These are phyloP conservation scores for Leccinellum luteum DNA, from an alignment of 768 basidiomycete genomes.

Conservation along the genomic window DNA sequence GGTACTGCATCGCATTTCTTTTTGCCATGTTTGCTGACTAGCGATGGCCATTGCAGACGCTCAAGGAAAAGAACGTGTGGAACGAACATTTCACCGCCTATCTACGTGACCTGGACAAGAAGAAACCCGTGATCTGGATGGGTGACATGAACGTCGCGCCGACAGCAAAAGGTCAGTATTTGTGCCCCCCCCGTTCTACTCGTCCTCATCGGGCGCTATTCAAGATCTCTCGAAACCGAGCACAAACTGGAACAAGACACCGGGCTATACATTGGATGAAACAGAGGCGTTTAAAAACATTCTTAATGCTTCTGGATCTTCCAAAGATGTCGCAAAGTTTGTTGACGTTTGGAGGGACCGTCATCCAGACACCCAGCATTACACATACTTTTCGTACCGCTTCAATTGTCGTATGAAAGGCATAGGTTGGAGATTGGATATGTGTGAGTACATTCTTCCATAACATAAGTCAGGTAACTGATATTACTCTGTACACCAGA, in stretches of 20 bases:
- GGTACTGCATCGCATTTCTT: constrained; percentile 36
- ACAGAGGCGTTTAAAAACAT: constrained; percentile 72
- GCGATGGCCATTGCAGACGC: constrained; percentile 45
- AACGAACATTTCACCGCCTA: constrained; percentile 73
- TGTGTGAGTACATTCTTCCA: constrained; percentile 51
- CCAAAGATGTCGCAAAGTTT: constrained; percentile 45
- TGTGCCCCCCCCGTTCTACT: not conserved
- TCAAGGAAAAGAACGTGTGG: constrained; percentile 78
- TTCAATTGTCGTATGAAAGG: constrained; percentile 80
- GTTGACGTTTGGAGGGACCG: constrained; percentile 78
- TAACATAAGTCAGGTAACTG: not conserved
- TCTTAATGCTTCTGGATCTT: constrained; percentile 47
- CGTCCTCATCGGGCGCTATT: not conserved
- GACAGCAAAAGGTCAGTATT: constrained; percentile 55
- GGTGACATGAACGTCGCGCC: constrained; percentile 89
- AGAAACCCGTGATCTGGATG: constrained; percentile 85
- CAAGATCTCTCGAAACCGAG: constrained; percentile 69
- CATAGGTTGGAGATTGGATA: constrained; percentile 85
- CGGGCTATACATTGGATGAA: constrained; percentile 83
- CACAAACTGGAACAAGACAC: constrained; percentile 82
- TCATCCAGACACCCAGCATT: constrained; percentile 69
- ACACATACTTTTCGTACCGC: constrained; percentile 82
- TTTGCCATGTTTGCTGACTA: not conserved
- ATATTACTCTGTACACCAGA: constrained; percentile 41
- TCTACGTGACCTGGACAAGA: constrained; percentile 66